Conservation (phyloP, 2,329 filamentous ascomycete species). For the Colletotrichum tropicicola region DNA sequence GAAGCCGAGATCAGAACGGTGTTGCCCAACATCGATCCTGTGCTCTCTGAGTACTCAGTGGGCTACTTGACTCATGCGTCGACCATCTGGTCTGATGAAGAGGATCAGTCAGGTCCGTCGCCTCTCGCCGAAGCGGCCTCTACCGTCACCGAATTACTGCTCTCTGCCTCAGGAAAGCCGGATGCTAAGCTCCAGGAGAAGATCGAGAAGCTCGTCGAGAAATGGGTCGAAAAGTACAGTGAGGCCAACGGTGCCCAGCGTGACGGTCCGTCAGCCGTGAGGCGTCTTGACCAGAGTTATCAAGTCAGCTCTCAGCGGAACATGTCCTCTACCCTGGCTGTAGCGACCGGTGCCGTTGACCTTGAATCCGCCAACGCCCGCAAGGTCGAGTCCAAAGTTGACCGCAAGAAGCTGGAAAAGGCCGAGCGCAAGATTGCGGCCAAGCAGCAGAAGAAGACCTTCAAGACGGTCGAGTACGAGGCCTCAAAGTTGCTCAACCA, state of each 20-base stretch:
- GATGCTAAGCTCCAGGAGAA: constrained; percentile 76
- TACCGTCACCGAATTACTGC: constrained; percentile 84
- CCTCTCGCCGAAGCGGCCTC: constrained; percentile 86
- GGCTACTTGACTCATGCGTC: constrained; percentile 96
- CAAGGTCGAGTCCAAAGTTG: constrained; percentile 97
- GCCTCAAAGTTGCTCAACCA: constrained; percentile 88
- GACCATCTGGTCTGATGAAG: constrained; percentile 79
- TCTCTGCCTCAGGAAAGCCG: constrained; percentile 91
- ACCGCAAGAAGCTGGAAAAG: constrained; percentile 99
- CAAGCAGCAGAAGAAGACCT: constrained; percentile 98
- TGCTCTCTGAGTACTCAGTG: constrained; percentile 91
- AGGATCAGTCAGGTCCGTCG: constrained; percentile 74
- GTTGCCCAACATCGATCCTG: constrained; percentile 86
- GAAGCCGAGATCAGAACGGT: constrained; percentile 87
- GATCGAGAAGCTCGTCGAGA: constrained; percentile 85
- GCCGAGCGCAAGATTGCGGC: constrained; percentile 96
- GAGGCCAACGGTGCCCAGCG: constrained; percentile 76
- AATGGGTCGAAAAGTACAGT: constrained; percentile 86
- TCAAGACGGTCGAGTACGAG: constrained; percentile 99
- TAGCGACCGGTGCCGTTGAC: constrained; percentile 86
- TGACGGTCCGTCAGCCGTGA: constrained; percentile 79
- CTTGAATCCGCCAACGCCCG: constrained; percentile 91
- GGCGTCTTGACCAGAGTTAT: constrained; percentile 90
- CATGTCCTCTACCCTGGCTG: constrained; percentile 93
- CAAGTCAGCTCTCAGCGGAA: constrained; percentile 94